Percentiles rank a stretch among this genome's conserved stretches.
Evolutionary conservation across 768 basidiomycete genomes (phyloP).

Genomic region (Gloeophyllum trabeum): DNA sequence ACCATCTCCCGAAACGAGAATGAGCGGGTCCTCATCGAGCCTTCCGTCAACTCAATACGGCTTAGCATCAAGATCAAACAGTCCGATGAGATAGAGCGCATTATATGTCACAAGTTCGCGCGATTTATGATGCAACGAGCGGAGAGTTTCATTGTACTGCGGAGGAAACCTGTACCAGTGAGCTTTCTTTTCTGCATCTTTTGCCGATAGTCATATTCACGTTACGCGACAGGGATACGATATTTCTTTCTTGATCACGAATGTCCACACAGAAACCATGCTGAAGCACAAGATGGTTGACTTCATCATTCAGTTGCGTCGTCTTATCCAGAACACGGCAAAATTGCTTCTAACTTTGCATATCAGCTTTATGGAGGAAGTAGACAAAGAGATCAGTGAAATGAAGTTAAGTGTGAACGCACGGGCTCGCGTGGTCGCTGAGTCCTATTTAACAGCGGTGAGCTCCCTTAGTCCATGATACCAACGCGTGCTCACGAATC

Average conservation of each 20-base stretch:
- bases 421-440: slow-evolving; percentile 92
- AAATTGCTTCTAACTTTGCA: slow-evolving; percentile 4
- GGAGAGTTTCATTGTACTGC: slow-evolving; percentile 92
- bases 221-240: slow-evolving; percentile 71
- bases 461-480: slow-evolving; percentile 17
- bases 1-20: slow-evolving; percentile 96
- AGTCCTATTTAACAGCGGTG: slow-evolving; percentile 90
- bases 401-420: slow-evolving; percentile 98
- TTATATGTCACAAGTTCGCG: slow-evolving; percentile 96
- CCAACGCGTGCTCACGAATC: not conserved
- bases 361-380: slow-evolving; percentile 92
- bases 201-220: not conserved
- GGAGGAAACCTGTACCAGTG: slow-evolving; percentile 87
- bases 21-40: slow-evolving; percentile 94
- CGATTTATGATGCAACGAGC: slow-evolving; percentile 99
- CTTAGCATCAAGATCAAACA: slow-evolving; percentile 98
- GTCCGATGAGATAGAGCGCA: slow-evolving; percentile 96
- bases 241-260: slow-evolving; percentile 96
- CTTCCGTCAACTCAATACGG: slow-evolving; percentile 94
- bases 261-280: slow-evolving; percentile 96
- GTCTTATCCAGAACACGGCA: not conserved
- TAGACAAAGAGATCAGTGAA: slow-evolving; percentile 98
- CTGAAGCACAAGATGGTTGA: slow-evolving; percentile 99
- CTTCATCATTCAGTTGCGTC: slow-evolving; percentile 87
- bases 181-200: slow-evolving; percentile 14